A percentile compares a stretch with the other conserved stretches of the same genome.
phyloP scores from a whole-genome alignment of 192 early-diverging fungal species.

The Gigaspora rosea region DNA sequence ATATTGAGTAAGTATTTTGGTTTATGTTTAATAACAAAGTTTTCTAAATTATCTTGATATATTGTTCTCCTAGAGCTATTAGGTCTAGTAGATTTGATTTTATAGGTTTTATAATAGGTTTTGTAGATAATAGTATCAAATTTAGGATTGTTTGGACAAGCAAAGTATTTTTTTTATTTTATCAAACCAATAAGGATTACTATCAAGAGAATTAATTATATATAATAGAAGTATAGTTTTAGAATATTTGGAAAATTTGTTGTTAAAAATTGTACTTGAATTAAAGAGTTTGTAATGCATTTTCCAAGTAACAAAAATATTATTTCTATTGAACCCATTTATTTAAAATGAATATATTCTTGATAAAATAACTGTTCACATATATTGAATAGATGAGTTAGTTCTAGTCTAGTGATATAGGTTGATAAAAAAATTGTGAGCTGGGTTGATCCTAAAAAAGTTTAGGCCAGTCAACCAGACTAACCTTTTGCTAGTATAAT shows the following conservation, averaged over 20 bases:
- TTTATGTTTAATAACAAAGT: not conserved
- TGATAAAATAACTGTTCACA: not conserved
- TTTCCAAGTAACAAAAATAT: not conserved
- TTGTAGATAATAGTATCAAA: not conserved
- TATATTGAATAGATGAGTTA: not conserved
- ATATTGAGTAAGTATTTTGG: not conserved
- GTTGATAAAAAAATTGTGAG: no score
- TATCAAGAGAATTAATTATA: not conserved
- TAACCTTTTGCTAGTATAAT: no score
- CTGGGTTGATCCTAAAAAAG: no score
- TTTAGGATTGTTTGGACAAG: not conserved
- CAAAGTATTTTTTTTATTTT: slow-evolving; percentile 15
- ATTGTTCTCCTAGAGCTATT: not conserved
- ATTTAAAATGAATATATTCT: not conserved
- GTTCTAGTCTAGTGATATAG: no score
- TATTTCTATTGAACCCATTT: not conserved
- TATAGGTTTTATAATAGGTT: not conserved
- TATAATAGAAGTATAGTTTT: no score
- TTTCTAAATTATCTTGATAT: not conserved
- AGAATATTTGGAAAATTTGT: no score
- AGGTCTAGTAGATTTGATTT: not conserved
- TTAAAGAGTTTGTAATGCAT: no score
- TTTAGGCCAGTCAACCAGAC: no score
- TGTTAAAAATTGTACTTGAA: no score
- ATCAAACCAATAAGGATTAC: slow-evolving; percentile 5